phyloP scores from a whole-genome alignment of 225 moss, liverwort and hornwort genomes.

The Rhytidiadelphus loreus region DNA sequence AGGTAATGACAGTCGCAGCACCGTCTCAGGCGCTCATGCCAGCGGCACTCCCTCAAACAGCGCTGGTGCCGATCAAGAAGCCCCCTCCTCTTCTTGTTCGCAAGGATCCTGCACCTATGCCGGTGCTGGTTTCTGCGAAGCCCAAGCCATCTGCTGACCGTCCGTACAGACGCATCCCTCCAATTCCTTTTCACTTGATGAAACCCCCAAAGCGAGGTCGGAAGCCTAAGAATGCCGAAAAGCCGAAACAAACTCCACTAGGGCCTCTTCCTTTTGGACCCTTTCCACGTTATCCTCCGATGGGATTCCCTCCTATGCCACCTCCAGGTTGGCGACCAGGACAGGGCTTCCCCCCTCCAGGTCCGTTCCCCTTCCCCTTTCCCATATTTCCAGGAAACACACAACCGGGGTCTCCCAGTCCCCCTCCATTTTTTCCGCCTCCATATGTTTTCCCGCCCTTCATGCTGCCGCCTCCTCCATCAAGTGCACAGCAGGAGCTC shows the following conservation, averaged over 20 bases:
- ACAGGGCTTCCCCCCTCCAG: conserved; percentile 31
- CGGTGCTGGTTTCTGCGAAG: conserved; percentile 22
- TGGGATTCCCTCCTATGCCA: conserved; percentile 28
- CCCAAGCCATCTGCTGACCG: conserved; percentile 51
- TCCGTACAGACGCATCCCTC: conserved; percentile 50
- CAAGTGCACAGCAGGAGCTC: conserved; percentile 14
- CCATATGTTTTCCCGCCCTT: conserved; percentile 47
- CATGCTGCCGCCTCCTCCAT: conserved; percentile 36
- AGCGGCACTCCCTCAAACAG: conserved; percentile 12
- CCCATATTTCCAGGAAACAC: conserved; percentile 36
- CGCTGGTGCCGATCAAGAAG: conserved; percentile 19
- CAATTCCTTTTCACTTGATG: conserved; percentile 49
- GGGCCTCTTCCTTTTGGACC: conserved; percentile 38
- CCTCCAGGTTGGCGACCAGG: conserved; percentile 45
- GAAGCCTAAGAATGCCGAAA: conserved; percentile 48
- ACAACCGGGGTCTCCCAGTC: conserved; percentile 20
- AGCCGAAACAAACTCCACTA: conserved; percentile 18
- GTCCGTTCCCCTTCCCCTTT: conserved; percentile 45
- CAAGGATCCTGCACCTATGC: conserved; percentile 23
- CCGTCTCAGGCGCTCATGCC: conserved; percentile 27
- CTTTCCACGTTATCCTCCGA: conserved; percentile 27
- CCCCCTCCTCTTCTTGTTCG: conserved; percentile 50
- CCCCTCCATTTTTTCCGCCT: conserved; percentile 52
- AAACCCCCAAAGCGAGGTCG: conserved; percentile 47
- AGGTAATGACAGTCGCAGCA: conserved; percentile 27